These are phyloP conservation scores for Colletotrichum liriopes DNA, from an alignment of 2,329 filamentous ascomycete genomes.

Conservation along the genomic window DNA sequence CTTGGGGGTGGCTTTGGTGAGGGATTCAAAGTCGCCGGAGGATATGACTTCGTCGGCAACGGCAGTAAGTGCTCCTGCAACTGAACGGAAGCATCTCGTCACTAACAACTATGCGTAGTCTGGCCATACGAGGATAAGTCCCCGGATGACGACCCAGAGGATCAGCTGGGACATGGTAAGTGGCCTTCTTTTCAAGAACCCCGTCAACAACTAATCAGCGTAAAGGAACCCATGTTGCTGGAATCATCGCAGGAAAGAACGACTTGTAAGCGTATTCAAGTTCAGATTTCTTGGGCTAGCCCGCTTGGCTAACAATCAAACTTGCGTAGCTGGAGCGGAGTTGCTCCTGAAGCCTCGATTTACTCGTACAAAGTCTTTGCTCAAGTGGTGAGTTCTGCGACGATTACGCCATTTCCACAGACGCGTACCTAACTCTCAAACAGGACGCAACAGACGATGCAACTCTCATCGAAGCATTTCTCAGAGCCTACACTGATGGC, in stretches of 20 bases:
- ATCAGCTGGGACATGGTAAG: conserved; percentile 49
- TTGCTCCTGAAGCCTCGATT: conserved; percentile 49
- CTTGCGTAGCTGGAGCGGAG: conserved; percentile 46
- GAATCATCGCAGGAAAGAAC: conserved; percentile 50
- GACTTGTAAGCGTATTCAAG: conserved; percentile 34
- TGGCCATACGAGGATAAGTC: conserved; percentile 44
- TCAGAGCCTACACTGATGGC: conserved; percentile 53
- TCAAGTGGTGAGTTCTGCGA: conserved; percentile 38
- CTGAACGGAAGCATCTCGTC: conserved; percentile 35
- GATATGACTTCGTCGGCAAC: conserved; percentile 62
- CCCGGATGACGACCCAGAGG: conserved; percentile 46
- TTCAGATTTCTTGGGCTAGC: neutral
- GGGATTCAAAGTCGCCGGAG: conserved; percentile 60
- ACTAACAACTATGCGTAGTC: neutral
- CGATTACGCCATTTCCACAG: neutral
- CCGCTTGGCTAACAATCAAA: conserved; percentile 9
- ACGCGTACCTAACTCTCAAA: neutral
- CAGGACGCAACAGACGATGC: conserved; percentile 51
- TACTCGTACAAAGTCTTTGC: conserved; percentile 50
- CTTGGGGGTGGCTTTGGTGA: conserved; percentile 63
- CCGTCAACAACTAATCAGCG: neutral
- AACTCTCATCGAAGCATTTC: conserved; percentile 56
- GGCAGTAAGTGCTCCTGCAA: conserved; percentile 45
- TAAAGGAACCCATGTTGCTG: conserved; percentile 51
- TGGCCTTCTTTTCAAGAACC: neutral